A percentile compares a stretch with the other conserved stretches of the same genome.
Conservation (phyloP, 1,284 basidiomycete genomes). For the Polyporus tsugae region DNA sequence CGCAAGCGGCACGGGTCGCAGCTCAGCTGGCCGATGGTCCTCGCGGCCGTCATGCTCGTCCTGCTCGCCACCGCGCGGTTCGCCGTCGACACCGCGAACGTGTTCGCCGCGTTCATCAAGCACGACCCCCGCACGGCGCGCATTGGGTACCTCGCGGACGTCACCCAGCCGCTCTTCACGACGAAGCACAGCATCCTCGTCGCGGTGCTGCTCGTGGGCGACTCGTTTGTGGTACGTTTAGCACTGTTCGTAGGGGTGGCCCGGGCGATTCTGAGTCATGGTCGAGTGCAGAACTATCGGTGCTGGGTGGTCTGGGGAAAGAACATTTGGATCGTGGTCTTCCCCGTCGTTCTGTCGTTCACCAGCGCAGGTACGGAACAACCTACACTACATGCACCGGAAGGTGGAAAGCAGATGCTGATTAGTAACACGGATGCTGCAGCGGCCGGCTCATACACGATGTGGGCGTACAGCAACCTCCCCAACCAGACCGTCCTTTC, state of each 20-base stretch:
- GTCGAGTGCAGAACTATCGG: conserved; percentile 30
- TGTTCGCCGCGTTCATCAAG: conserved; percentile 31
- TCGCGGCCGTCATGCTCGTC: conserved; percentile 25
- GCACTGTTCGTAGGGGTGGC: too few relatives aligned
- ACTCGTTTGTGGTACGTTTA: conserved; percentile 32
- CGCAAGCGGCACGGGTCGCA: neutral
- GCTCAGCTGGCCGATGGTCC: conserved; percentile 28
- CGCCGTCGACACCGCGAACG: conserved; percentile 27
- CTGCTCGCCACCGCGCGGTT: conserved; percentile 31
- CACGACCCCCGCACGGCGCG: conserved; percentile 46
- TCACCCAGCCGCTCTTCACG: conserved; percentile 38
- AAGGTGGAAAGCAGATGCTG: neutral
- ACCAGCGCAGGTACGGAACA: conserved; percentile 26
- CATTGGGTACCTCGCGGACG: conserved; percentile 55
- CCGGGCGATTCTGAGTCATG: neutral
- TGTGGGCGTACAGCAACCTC: conserved; percentile 23
- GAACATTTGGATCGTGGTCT: conserved; percentile 25
- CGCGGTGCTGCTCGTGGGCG: conserved; percentile 28
- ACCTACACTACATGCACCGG: too few relatives aligned
- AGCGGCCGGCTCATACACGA: neutral
- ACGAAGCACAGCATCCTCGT: conserved; percentile 31
- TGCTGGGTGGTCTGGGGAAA: conserved; percentile 36
- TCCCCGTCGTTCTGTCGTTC: conserved; percentile 30
- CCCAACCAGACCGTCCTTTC: conserved; percentile 15
- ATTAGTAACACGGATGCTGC: neutral